Conservation (phyloP, 495 filamentous ascomycete genomes). For the Penicillium turbatum region DNA sequence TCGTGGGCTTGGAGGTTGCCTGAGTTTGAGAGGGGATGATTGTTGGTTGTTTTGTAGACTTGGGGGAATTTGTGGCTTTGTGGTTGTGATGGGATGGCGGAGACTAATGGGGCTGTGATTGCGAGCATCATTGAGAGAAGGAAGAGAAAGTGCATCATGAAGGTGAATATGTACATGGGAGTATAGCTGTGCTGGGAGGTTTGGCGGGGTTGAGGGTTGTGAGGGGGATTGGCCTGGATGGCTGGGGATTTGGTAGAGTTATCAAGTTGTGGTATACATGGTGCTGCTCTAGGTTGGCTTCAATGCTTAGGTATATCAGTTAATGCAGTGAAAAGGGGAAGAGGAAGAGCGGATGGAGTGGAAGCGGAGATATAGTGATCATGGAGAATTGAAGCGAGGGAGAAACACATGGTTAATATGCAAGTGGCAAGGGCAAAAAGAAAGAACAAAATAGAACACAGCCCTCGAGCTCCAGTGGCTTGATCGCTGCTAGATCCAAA, state of each 20-base stretch:
- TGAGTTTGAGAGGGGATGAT: constrained; percentile 32
- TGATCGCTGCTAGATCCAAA: constrained; percentile 6
- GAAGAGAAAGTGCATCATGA: constrained; percentile 1
- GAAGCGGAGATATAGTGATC: neutral
- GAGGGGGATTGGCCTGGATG: neutral
- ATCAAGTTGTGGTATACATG: neutral
- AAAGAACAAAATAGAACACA: constrained; percentile 1
- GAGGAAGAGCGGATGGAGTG: too few species aligned
- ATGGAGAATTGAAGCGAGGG: neutral
- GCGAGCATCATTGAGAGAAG: constrained; percentile 1
- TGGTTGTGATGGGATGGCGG: constrained; percentile 15
- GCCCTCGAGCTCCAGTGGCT: constrained; percentile 1
- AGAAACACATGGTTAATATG: constrained; percentile 5
- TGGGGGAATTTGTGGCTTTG: constrained; percentile 6
- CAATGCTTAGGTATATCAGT: neutral
- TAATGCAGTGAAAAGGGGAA: neutral
- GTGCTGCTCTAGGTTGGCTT: neutral
- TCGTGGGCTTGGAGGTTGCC: constrained; percentile 38
- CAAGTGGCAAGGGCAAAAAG: constrained; percentile 3
- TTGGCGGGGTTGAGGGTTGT: neutral
- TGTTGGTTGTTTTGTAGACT: constrained; percentile 29
- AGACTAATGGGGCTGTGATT: constrained; percentile 2
- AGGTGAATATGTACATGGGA: neutral
- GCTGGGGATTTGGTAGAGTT: neutral
- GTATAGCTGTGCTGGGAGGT: neutral